phyloP scores from a whole-genome alignment of 208 protist genomes.

The Trypanosoma rangeli region DNA sequence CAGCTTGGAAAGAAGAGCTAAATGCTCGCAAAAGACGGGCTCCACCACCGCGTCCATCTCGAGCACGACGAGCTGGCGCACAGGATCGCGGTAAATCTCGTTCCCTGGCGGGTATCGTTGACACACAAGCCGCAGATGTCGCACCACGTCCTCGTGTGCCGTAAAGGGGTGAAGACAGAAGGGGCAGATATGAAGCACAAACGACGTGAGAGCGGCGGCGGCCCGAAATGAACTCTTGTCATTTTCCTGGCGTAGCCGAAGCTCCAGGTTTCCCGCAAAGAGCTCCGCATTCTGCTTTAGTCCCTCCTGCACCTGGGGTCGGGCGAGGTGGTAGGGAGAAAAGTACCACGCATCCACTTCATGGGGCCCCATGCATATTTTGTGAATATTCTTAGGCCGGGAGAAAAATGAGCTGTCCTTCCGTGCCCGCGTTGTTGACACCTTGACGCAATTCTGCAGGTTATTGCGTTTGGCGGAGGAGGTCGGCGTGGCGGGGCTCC shows the following conservation, averaged over 20 bases:
- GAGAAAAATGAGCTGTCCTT: slow-evolving; percentile 90
- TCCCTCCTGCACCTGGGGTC: slow-evolving; percentile 62
- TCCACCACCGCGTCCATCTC: slow-evolving; percentile 97
- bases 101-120: slow-evolving; percentile 88
- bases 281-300: slow-evolving; percentile 52
- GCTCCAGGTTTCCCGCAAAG: slow-evolving; percentile 48
- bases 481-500: slow-evolving; percentile 2
- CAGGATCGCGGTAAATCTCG: slow-evolving; percentile 88
- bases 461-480: slow-evolving; percentile 51
- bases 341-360: slow-evolving; percentile 98
- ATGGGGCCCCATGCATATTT: slow-evolving; percentile 95
- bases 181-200: slow-evolving; percentile 97
- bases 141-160: slow-evolving; percentile 67
- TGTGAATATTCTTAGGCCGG: slow-evolving; percentile 96
- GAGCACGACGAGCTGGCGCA: slow-evolving; percentile 91
- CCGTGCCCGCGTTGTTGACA: slow-evolving; percentile 66
- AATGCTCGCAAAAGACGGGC: slow-evolving; percentile 97
- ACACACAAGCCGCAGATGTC: slow-evolving; percentile 88
- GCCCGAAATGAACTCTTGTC: not conserved
- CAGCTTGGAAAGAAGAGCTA: slow-evolving; percentile 98
- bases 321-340: slow-evolving; percentile 94
- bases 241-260: slow-evolving; percentile 37
- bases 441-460: slow-evolving; percentile 55
- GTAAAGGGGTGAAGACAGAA: slow-evolving; percentile 97
- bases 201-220: slow-evolving; percentile 40